Evolutionary conservation across 2,329 filamentous ascomycete genomes (phyloP), one percentile per base, ranked within the genome.

Genomic region (Aspergillus sp.): DNA sequence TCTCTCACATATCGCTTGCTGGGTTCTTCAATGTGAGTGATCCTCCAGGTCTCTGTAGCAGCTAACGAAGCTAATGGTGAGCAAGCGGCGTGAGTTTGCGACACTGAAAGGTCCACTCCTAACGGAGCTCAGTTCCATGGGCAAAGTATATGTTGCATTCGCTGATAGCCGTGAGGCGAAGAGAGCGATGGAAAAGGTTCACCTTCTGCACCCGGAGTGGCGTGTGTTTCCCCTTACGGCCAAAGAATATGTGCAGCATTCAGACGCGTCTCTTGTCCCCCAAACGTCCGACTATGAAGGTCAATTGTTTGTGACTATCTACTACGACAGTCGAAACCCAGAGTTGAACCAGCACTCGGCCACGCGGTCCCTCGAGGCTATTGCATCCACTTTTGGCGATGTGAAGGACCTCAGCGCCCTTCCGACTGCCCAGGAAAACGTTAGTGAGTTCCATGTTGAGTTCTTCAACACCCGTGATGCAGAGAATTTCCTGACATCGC

Each of bases 161-260:
- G 71, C 76, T 6, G 84, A 88, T 60, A 79, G 86, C 46, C 77
- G 82, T 46, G 83, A 87, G 65, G 77, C 84, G 6, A 79, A 75
- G 48, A 73, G 75, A 30, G 76, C 80, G 7, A 73, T 77, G 51
- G 70, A 77, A 11, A 79, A 78, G 47, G 65, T 81, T 24, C 69
- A 73, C 1, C 59, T 76, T 16, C 66, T 72, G 32, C 71, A 72
- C 43, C 68, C 74, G 10, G 70, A 72, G 32, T 85, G 82, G 81
- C 63, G 66, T 44, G 69, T 76, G 16, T 67, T 71, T 42, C 76
- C 76, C 46, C 67, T 83, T 24, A 68, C 70, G 8, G 72, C 76
- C 2, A 70, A 67, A 24, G 74, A 80, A 16, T 79, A 79, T 64
- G 66, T 70, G 10, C 68, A 75, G 56, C 68, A 70, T 45, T 57